phyloP scores from a whole-genome alignment of 306 rosid genomes.

The Begonia loranthoides region DNA sequence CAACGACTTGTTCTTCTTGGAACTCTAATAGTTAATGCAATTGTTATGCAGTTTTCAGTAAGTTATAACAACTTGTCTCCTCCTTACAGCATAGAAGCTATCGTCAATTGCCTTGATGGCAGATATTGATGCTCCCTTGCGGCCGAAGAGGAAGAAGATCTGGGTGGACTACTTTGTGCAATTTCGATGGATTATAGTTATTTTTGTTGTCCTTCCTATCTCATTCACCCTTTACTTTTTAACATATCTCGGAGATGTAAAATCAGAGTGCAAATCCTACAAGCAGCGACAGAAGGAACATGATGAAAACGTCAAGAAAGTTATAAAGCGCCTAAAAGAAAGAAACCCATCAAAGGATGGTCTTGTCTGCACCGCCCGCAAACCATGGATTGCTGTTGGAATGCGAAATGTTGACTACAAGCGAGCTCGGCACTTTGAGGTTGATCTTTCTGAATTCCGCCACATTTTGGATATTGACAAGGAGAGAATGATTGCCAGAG shows the following conservation, averaged over 20 bases:
- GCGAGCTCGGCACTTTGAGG: slow-evolving; percentile 95
- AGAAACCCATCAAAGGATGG: slow-evolving; percentile 80
- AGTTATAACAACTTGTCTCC: background rate
- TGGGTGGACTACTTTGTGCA: slow-evolving; percentile 76
- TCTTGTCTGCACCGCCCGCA: slow-evolving; percentile 94
- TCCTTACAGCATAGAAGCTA: slow-evolving; percentile 11
- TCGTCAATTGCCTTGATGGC: slow-evolving; percentile 33
- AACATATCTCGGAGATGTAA: slow-evolving; percentile 75
- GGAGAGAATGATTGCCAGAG: slow-evolving; percentile 72
- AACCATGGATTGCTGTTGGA: slow-evolving; percentile 96
- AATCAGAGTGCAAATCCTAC: slow-evolving; percentile 82
- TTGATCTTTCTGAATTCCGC: slow-evolving; percentile 75
- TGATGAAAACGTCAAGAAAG: slow-evolving; percentile 75
- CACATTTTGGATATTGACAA: slow-evolving; percentile 62
- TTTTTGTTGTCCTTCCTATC: slow-evolving; percentile 87
- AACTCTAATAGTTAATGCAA: background rate
- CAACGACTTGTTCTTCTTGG: background rate
- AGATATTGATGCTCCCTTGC: slow-evolving; percentile 73
- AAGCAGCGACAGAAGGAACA: slow-evolving; percentile 81
- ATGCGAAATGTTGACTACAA: slow-evolving; percentile 97
- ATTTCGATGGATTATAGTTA: slow-evolving; percentile 81
- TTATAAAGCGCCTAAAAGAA: slow-evolving; percentile 75
- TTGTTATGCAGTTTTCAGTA: background rate
- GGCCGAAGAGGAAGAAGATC: slow-evolving; percentile 82
- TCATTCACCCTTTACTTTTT: slow-evolving; percentile 77